Conservation (phyloP, 2,329 filamentous ascomycete genomes). For the Xylogone sp. region DNA sequence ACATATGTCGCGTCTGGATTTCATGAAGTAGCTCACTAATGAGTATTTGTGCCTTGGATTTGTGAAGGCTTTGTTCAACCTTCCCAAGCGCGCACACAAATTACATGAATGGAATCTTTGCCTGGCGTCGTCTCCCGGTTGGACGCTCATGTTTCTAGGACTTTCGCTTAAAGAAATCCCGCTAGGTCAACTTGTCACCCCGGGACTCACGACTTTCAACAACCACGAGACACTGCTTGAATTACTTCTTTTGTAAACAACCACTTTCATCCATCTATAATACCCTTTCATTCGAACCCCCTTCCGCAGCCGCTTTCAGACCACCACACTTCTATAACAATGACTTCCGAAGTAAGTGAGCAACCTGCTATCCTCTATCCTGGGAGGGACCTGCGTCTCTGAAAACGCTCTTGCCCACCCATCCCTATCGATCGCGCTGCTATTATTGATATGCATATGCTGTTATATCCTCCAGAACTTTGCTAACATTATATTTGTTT, state of each 20-base stretch:
- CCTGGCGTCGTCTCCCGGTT: not conserved
- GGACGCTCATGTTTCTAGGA: not conserved
- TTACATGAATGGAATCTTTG: not conserved
- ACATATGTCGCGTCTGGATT: too few species aligned
- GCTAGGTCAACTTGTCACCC: not conserved
- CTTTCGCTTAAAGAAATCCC: not conserved
- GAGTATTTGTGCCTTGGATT: not conserved
- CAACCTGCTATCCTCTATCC: slow-evolving; percentile 7
- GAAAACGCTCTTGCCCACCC: not conserved
- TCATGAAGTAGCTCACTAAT: not conserved
- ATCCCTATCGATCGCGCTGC: slow-evolving; percentile 21
- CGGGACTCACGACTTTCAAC: not conserved
- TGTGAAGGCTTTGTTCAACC: not conserved
- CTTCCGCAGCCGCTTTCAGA: not conserved
- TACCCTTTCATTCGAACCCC: slow-evolving; percentile 5
- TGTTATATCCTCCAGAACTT: slow-evolving; percentile 6
- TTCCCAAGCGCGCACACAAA: not conserved
- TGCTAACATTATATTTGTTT: slow-evolving; percentile 17
- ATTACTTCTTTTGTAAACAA: not conserved
- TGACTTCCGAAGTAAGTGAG: slow-evolving; percentile 32
- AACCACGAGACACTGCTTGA: not conserved
- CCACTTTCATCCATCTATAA: slow-evolving; percentile 7
- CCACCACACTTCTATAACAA: slow-evolving; percentile 16
- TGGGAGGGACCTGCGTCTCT: not conserved
- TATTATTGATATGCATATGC: slow-evolving; percentile 4